Evolutionary conservation across 345 rosid genomes (phyloP).

Genomic region (Arabidopsis thaliana): TAIR10.1 NC_003076.8:24655001-24655500

Average conservation of each 20-base stretch:
- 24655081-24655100: background rate
- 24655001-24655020: background rate
- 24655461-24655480: constrained; percentile 31
- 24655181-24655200: constrained; percentile 33
- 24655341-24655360: constrained; percentile 15
- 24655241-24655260: constrained; percentile 41
- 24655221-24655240: constrained; percentile 34
- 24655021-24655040: background rate
- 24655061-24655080: background rate
- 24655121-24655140: constrained; percentile 2
- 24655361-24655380: constrained; percentile 13
- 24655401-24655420: constrained; percentile 40
- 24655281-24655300: constrained; percentile 39
- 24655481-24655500: constrained; percentile 10
- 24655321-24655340: constrained; percentile 39
- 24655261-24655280: constrained; percentile 36
- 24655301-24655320: constrained; percentile 43
- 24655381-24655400: constrained; percentile 39
- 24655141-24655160: constrained; percentile 16
- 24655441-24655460: constrained; percentile 29
- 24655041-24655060: background rate
- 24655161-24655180: constrained; percentile 31
- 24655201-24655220: constrained; percentile 17
- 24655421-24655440: constrained; percentile 34
- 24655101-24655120: background rate